Evolutionary conservation across 2,329 filamentous ascomycete species (phyloP).

Genomic region (Epicoccum sorghinum): DNA sequence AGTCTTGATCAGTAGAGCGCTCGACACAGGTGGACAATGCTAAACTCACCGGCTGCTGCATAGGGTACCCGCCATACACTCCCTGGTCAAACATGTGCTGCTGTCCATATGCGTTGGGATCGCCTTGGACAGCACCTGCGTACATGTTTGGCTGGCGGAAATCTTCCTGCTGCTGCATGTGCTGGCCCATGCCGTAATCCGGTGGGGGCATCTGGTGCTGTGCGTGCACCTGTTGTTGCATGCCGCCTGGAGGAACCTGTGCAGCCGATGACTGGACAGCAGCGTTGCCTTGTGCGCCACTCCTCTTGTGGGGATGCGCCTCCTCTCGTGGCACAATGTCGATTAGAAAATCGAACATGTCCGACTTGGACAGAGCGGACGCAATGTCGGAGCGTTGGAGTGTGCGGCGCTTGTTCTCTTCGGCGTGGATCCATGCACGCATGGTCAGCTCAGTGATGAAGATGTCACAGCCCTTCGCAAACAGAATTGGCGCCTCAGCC

Average conservation of each 20-base stretch:
- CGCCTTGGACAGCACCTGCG: constrained; percentile 75
- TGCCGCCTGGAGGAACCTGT: constrained; percentile 40
- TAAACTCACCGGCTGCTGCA: constrained; percentile 78
- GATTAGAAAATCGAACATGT: constrained; percentile 99
- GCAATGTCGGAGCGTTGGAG: constrained; percentile 96
- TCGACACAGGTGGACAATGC: background rate
- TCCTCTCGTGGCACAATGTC: constrained; percentile 98
- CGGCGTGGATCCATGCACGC: constrained; percentile 98
- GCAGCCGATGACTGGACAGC: constrained; percentile 51
- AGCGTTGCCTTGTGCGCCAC: constrained; percentile 40
- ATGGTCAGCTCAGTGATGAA: constrained; percentile 99
- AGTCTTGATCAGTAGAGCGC: constrained; percentile 1
- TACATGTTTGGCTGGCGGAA: constrained; percentile 87
- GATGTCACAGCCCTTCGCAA: constrained; percentile 98
- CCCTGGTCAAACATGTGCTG: constrained; percentile 81
- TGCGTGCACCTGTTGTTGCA: constrained; percentile 52
- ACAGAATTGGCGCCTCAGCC: constrained; percentile 94
- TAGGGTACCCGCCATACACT: constrained; percentile 81
- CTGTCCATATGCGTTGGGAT: constrained; percentile 77
- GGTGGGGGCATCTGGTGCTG: constrained; percentile 62
- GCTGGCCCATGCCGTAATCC: constrained; percentile 62
- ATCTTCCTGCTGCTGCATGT: constrained; percentile 67
- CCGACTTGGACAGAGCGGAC: constrained; percentile 91
- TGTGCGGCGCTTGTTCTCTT: constrained; percentile 97
- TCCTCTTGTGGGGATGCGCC: constrained; percentile 80